Conservation (phyloP, 345 rosid genomes). For the Populus tremula region DNA sequence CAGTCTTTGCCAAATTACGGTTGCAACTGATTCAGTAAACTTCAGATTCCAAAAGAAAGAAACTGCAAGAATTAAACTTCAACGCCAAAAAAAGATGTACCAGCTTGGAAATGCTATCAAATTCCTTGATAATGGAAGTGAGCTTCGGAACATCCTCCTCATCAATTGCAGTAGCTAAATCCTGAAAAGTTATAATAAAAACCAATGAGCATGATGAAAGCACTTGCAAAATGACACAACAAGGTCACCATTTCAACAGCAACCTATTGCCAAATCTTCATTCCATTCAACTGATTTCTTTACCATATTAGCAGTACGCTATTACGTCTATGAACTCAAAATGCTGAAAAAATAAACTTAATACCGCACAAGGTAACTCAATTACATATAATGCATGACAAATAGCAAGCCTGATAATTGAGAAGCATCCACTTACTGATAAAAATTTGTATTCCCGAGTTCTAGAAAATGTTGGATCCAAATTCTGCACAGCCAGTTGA, state of each 20-base stretch:
- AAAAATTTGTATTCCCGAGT: constrained; percentile 25
- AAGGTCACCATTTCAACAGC: background rate
- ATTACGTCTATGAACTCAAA: background rate
- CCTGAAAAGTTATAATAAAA: constrained; percentile 10
- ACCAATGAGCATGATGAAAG: background rate
- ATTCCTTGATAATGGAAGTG: constrained; percentile 25
- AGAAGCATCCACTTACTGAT: constrained; percentile 11
- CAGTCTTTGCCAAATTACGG: background rate
- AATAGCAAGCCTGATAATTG: too few relatives aligned
- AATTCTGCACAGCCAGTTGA: constrained; percentile 14
- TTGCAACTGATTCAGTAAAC: too few relatives aligned
- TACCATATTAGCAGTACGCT: background rate
- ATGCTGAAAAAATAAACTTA: background rate
- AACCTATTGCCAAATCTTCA: background rate
- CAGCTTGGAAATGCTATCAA: constrained; percentile 24
- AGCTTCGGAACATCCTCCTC: constrained; percentile 26
- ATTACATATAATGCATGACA: background rate
- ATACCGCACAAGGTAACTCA: background rate
- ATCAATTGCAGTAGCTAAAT: constrained; percentile 25
- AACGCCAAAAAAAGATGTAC: constrained; percentile 3
- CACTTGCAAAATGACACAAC: background rate
- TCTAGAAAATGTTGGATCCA: constrained; percentile 27
- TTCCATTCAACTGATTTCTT: background rate
- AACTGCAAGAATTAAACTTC: background rate
- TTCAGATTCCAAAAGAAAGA: background rate